A percentile compares a stretch with the other conserved stretches of the same genome.
Conservation (phyloP, 2,329 filamentous ascomycete species). For the Aspergillus uvarum region DNA sequence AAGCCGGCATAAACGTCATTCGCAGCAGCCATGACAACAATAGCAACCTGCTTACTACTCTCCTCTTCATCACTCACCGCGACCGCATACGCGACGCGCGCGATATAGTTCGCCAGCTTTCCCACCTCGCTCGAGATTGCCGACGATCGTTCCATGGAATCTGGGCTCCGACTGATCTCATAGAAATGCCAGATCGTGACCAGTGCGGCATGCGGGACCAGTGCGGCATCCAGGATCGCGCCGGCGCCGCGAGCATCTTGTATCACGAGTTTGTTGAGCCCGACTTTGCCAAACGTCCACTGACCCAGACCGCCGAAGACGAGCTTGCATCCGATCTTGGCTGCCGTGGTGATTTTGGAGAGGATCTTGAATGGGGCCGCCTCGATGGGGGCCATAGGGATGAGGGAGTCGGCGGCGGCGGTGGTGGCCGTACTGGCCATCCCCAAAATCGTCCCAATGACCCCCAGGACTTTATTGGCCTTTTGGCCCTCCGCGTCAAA, state of each 20-base stretch:
- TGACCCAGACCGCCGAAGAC: neutral
- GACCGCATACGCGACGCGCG: constrained; percentile 2
- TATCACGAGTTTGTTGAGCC: neutral
- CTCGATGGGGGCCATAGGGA: neutral
- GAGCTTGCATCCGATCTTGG: neutral
- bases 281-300: neutral
- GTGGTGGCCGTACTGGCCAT: neutral
- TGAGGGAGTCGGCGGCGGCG: neutral
- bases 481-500: neutral
- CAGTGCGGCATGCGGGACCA: neutral
- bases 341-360: neutral
- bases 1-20: constrained; percentile 3
- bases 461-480: neutral
- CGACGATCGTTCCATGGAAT: neutral
- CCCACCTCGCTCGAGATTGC: constrained; percentile 14
- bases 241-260: neutral
- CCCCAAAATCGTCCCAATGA: neutral
- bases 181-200: constrained; percentile 7
- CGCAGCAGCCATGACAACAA: neutral
- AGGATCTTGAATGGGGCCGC: neutral
- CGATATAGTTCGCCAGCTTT: neutral
- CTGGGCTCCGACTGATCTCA: neutral
- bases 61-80: constrained; percentile 9
- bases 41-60: neutral
- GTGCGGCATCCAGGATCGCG: neutral